Percentiles rank a stretch among this genome's conserved stretches.
phyloP scores from a whole-genome alignment of 805 yeast species.

The Kodamaea kakaduensis region DNA sequence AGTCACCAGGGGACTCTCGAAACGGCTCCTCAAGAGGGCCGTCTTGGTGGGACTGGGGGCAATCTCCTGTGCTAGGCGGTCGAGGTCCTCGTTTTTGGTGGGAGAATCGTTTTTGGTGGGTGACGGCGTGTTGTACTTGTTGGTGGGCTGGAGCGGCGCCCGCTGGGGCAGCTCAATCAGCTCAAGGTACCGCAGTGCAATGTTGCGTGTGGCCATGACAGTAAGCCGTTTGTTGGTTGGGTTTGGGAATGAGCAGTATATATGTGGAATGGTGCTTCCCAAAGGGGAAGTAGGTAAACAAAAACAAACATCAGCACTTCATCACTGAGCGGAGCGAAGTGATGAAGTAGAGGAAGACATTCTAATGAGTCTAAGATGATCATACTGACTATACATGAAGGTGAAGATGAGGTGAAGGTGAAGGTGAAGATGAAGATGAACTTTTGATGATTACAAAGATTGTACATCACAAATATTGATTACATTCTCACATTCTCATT shows the following conservation, averaged over 20 bases:
- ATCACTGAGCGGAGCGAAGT: neutral
- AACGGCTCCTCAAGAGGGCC: constrained; percentile 28
- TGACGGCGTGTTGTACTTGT: constrained; percentile 20
- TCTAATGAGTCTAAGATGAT: neutral
- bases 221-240: neutral
- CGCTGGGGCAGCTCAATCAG: constrained; percentile 26
- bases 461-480: no score
- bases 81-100: constrained; percentile 29
- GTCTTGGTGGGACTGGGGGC: constrained; percentile 22
- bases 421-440: neutral
- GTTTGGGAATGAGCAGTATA: neutral
- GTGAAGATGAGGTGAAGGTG: neutral
- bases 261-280: neutral
- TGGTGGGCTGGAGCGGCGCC: constrained; percentile 30
- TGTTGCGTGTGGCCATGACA: constrained; percentile 17
- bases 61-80: constrained; percentile 36
- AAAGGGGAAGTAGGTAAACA: constrained; percentile 7
- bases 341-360: neutral
- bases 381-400: neutral
- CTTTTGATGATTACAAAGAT: neutral
- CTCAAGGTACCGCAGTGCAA: constrained; percentile 35
- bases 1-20: constrained; percentile 41
- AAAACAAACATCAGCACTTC: no score
- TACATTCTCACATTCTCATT: no score
- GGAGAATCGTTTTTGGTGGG: constrained; percentile 10